Evolutionary conservation across 1,284 basidiomycete genomes (phyloP).

Genomic region (Cerioporus squamosus): DNA sequence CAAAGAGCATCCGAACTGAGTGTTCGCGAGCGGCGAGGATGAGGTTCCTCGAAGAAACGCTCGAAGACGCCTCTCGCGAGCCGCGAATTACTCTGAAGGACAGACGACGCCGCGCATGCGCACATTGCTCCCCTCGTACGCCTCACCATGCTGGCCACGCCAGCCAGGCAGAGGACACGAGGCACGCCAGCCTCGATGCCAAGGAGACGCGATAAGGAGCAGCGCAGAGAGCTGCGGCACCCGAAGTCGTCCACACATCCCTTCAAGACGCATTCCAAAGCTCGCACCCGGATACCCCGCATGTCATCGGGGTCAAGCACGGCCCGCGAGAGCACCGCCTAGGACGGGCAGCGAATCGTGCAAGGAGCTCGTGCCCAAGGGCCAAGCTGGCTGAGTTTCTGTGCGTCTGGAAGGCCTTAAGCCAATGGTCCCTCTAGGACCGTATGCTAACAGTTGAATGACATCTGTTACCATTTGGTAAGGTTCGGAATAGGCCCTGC

Average conservation of each 20-base stretch:
- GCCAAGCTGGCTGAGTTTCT: too few species aligned
- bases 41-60: too few species aligned
- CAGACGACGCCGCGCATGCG: too few species aligned
- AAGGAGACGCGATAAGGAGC: neutral
- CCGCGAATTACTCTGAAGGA: conserved; percentile 5
- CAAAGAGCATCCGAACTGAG: neutral
- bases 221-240: neutral
- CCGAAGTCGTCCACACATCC: too few species aligned
- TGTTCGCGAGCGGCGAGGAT: neutral
- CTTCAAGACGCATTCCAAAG: too few species aligned
- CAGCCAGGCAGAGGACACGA: neutral
- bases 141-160: neutral
- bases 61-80: neutral
- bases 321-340: neutral
- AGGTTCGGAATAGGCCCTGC: too few species aligned
- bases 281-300: neutral
- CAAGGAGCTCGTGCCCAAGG: too few species aligned
- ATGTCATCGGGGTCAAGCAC: neutral
- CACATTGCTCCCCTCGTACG: neutral
- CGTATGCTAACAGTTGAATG: too few species aligned
- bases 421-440: too few species aligned
- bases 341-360: too few species aligned
- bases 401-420: too few species aligned
- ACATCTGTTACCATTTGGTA: too few species aligned
- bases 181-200: neutral